These are phyloP conservation scores for Cytospora schulzeri DNA, from an alignment of 2,329 filamentous ascomycete species.

Conservation along the genomic window DNA sequence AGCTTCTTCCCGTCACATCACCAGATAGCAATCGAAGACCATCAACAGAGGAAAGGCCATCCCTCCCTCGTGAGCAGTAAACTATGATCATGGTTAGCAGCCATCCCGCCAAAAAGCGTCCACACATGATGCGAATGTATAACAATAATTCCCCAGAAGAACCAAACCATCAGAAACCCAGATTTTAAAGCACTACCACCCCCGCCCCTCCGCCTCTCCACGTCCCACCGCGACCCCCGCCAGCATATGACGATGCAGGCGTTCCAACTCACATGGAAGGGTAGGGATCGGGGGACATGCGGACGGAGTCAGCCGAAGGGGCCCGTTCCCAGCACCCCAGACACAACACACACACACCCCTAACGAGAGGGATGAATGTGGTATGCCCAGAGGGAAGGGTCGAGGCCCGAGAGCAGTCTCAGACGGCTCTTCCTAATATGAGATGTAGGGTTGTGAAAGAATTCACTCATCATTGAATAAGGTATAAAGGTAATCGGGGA, in stretches of 20 bases:
- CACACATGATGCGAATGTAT: background rate
- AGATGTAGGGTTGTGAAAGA: constrained; percentile 37
- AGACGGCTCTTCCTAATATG: constrained; percentile 47
- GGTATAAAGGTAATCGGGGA: background rate
- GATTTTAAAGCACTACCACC: constrained; percentile 43
- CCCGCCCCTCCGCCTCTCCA: constrained; percentile 34
- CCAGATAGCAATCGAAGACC: background rate
- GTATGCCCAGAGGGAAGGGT: constrained; percentile 8
- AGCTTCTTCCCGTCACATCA: background rate
- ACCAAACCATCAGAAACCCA: constrained; percentile 41
- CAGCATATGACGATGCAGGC: constrained; percentile 42
- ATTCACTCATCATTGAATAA: constrained; percentile 41
- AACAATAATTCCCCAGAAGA: background rate
- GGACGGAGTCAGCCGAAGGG: constrained; percentile 23
- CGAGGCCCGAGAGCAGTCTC: constrained; percentile 36
- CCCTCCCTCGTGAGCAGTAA: background rate
- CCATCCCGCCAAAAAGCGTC: background rate
- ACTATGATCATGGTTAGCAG: background rate
- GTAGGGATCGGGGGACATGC: constrained; percentile 24
- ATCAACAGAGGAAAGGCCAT: background rate
- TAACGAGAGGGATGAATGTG: background rate
- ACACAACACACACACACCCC: constrained; percentile 1
- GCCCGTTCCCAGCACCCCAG: background rate
- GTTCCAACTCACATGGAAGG: constrained; percentile 27
- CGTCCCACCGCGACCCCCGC: constrained; percentile 31